These are phyloP conservation scores for Mercurialis annua DNA, from an alignment of 345 rosid genomes.

Conservation along the genomic window DNA sequence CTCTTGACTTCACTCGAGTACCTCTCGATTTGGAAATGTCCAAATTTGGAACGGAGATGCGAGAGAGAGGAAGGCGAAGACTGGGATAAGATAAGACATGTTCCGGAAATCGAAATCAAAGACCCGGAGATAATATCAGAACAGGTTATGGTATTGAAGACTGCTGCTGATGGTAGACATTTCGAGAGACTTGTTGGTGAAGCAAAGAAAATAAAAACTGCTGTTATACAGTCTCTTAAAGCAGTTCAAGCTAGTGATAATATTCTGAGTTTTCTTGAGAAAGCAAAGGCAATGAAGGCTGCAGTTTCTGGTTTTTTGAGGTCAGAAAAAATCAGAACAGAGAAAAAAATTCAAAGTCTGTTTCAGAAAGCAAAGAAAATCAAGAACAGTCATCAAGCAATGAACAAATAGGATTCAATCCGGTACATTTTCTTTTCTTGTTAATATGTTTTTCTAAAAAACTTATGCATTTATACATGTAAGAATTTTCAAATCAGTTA, in stretches of 20 bases:
- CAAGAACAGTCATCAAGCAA: not conserved
- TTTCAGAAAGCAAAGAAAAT: not conserved
- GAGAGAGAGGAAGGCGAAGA: not conserved
- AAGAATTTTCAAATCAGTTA: not conserved
- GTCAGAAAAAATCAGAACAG: no score
- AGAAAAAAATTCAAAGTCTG: no score
- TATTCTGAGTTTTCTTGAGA: not conserved
- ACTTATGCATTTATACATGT: not conserved
- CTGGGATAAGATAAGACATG: conserved; percentile 2
- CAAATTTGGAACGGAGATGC: conserved; percentile 7
- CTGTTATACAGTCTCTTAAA: not conserved
- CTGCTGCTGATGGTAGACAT: not conserved
- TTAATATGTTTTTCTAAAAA: not conserved
- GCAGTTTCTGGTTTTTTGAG: not conserved
- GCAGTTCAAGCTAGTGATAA: not conserved
- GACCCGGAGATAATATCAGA: not conserved
- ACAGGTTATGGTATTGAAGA: not conserved
- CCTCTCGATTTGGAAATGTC: conserved; percentile 4
- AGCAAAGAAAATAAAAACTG: not conserved
- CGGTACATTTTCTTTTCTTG: not conserved
- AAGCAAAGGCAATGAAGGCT: conserved; percentile 1
- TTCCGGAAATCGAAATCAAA: not conserved
- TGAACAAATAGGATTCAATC: not conserved
- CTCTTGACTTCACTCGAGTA: not conserved
- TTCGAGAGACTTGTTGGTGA: not conserved